Base-by-base conservation (phyloP, 768 basidiomycete species). In the Lactifluus volemus region DNA sequence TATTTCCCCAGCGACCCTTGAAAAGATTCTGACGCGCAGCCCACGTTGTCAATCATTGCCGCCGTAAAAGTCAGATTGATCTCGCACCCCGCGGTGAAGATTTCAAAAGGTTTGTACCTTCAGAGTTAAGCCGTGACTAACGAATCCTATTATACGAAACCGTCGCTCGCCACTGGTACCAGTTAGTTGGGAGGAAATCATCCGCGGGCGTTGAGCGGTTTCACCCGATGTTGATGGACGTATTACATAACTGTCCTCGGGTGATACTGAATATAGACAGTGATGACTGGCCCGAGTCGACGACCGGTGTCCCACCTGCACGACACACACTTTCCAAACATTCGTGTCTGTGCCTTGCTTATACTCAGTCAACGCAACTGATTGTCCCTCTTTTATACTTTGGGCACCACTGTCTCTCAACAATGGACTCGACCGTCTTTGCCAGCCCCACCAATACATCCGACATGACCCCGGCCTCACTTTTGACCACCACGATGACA, bases 381-480 rank as follows among this genome's bases (percentile, higher is more conserved):
- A 38, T n/a, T 10, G 44, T 12, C 34, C 29, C 15, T 8, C 4
- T n/a, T n/a, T 8, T 4, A 5, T 36, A 21, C 21, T 11, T 7
- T 44, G 17, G 3, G 30, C 11, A 41, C 34, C 15, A 7, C 12
- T 36, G 25, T 19, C 10, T n/a, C 15, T 4, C 9, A 30, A 47
- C 15, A 30, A 52, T 58, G 61, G 51, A 55, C 5, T 19, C 25
- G 11, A 8, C 53, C 12, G 11, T 45, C 53, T 55, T 49, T 25
- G 12, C 48, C 5, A 36, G 19, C 56, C 48, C 61, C 56, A 53
- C 63, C 49, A 7, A 41, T 14, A 34, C 59, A 2, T 54, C 60
- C 45, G 59, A 61, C 29, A 41, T 47, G 11, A n/a, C 14, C 14
- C 52, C 55, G 15, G 36, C 41, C 47, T 53, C 44, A 5, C 52